Conservation (phyloP, 129 eudicot genomes). For the Ambrosia artemisiifolia region DNA sequence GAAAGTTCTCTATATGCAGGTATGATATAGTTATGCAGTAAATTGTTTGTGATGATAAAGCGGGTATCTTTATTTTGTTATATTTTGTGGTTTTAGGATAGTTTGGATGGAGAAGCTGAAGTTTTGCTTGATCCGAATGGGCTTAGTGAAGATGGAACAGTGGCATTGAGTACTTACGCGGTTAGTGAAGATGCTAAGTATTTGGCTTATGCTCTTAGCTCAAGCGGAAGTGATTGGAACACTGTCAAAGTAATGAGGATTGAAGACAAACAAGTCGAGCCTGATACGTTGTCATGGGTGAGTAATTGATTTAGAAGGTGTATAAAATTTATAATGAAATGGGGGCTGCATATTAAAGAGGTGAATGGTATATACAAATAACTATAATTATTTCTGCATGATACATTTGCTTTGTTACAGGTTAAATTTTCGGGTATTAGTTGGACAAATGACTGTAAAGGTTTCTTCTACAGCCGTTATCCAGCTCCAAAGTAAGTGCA, state of each 20-base stretch:
- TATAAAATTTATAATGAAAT: neutral
- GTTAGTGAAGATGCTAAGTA: conserved; percentile 95
- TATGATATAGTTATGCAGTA: conserved; percentile 18
- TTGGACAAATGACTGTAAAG: conserved; percentile 96
- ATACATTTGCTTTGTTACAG: conserved; percentile 41
- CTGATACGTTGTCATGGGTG: conserved; percentile 91
- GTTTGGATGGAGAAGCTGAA: conserved; percentile 78
- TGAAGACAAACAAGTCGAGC: conserved; percentile 55
- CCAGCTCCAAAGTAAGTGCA: conserved; percentile 89
- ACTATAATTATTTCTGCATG: too few relatives aligned
- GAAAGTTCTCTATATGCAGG: conserved; percentile 90
- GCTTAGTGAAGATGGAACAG: conserved; percentile 91
- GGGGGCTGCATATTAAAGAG: neutral
- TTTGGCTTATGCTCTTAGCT: conserved; percentile 79
- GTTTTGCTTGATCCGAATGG: conserved; percentile 90
- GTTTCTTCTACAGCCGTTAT: conserved; percentile 93
- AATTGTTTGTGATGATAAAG: neutral
- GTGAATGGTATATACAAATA: conserved; percentile 5
- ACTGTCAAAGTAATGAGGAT: conserved; percentile 74
- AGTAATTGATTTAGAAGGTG: conserved; percentile 10
- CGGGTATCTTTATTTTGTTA: neutral
- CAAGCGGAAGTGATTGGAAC: conserved; percentile 98
- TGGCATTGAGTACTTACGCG: conserved; percentile 62
- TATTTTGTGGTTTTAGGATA: conserved; percentile 51
- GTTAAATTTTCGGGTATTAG: conserved; percentile 84